Conservation (phyloP, 306 rosid species). For the Macrotyloma uniflorum region DNA sequence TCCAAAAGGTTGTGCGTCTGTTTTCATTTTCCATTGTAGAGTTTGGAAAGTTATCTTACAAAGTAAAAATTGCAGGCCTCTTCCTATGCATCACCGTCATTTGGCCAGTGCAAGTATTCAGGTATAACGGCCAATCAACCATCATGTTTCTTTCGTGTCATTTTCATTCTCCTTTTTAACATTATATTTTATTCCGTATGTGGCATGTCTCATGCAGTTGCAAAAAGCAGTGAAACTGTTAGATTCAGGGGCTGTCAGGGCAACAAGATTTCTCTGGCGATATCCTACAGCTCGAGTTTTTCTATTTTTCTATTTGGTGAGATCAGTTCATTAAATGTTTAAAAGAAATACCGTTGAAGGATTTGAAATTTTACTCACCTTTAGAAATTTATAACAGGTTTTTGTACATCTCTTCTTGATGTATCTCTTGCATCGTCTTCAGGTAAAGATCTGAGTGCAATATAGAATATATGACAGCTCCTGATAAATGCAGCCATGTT, state of each 20-base stretch:
- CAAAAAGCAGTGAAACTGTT: conserved; percentile 89
- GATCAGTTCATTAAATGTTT: conserved; percentile 17
- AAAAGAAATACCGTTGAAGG: conserved; percentile 12
- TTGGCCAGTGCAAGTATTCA: conserved; percentile 84
- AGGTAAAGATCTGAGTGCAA: conserved; percentile 56
- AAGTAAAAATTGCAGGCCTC: conserved; percentile 67
- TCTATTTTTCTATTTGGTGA: conserved; percentile 87
- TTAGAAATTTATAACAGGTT: conserved; percentile 64
- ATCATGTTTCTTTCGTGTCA: conserved; percentile 12
- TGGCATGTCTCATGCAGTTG: conserved; percentile 59
- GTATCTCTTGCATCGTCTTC: conserved; percentile 94
- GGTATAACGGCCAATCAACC: conserved; percentile 47
- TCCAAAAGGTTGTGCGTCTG: neutral
- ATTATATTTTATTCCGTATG: conserved; percentile 29
- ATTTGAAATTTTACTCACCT: conserved; percentile 40
- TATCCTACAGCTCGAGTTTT: conserved; percentile 88
- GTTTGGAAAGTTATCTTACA: conserved; percentile 33
- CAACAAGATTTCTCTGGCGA: conserved; percentile 97
- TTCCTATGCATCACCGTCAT: conserved; percentile 92
- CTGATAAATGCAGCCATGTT: conserved; percentile 21
- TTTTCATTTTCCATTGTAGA: conserved; percentile 26
- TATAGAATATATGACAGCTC: neutral
- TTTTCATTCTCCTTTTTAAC: conserved; percentile 18
- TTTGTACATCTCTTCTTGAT: conserved; percentile 97
- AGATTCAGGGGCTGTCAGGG: conserved; percentile 96